Evolutionary conservation across 305 asterid species (phyloP), one percentile per base, ranked within the genome.

Genomic region (Fraxinus nigra): DNA sequence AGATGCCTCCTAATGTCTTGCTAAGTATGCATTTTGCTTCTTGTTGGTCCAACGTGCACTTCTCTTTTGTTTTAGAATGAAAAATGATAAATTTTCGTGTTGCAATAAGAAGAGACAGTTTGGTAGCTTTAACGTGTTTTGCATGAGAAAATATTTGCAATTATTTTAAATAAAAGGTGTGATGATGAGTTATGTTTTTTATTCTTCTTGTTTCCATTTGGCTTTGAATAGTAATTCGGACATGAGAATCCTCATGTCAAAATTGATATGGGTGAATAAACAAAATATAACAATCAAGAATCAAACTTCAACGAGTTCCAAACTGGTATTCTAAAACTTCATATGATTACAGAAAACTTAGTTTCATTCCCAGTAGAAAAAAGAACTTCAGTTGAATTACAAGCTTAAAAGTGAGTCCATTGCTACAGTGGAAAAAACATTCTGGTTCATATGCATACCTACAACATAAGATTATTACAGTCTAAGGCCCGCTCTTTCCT

Each of bases 41-140:
- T 30, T 34, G 72, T 56, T 76, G 78, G 54, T 28, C 81, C 78
- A 81, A 85, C 85, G 85, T 85, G 87, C 22, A 51, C 61, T 43
- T 48, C 20, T 48, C 20, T 48, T 48, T 14, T 48, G 59, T 48
- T 48, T 14, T 48, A 48, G 22, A 5, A 51, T 4, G 7, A 16
- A 51, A 51, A 16, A 16, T 0, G 20, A 16, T 51, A 51, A 16
- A 16, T 51, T 13, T 43, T 43, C 54, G 54, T 43, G n/a, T 11
- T 46, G 56, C 5, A 3, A 13, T 14, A 48, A 48, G 20, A 48
- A 48, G 14, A 13, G 59, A 1, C n/a, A 14, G 20, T 14, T 35
- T 46, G 48, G 48, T 38, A 38, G 48, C 48, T 40, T 54, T 54
- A 5, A 54, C 26, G 8, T 61, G 30, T 38, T 38, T 38, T 38